Evolutionary conservation across 257 asterid species (phyloP), one percentile per base, ranked within the genome.

Genomic region (Prunella vulgaris): DNA sequence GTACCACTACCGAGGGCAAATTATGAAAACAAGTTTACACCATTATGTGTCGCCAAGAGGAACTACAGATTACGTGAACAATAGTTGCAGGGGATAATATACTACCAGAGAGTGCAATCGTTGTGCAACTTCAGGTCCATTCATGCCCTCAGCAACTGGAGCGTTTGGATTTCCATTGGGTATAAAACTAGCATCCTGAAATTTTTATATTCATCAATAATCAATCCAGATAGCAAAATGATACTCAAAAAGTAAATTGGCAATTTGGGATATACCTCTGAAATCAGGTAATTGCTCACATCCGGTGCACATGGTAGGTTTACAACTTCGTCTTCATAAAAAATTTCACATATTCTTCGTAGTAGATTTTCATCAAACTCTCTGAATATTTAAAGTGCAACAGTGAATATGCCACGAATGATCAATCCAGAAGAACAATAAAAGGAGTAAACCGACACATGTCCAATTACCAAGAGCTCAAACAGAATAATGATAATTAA

Each of bases 241-340:
- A 25, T 35, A 25, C 33, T 66, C 8, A 62, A 21, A 68, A 27
- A 6, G 27, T 8, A 17, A 14, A 65, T 12, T 53, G 24, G 32
- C 14, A 25, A 25, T 25, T 25, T 25, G 28, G 28, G n/a, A n/a
- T 25, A 44, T 84, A 94, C 99, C 97, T 94, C 97, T 28, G 97
- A 84, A 70, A 90, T 80, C 89, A 94, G 77, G 83, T 77, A 94
- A 83, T 80, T 94, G 97, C 97, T 87, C 77, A 91, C 99, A 25
- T 94, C 99, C 9, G 99, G 99, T 5, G 97, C 75, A 60, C 85
- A 76, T 30, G 97, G 97, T 71, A 94, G 69, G 81, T 84, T 84
- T 69, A 74, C 84, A n/a, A 84, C 85, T 68, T 94, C 97, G 51
- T 89, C 95, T 79, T 94, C 99, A 56, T 87, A 86, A 78, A 86